Conservation (phyloP, 2,329 filamentous ascomycete genomes). For the Diaporthe amygdali region DNA sequence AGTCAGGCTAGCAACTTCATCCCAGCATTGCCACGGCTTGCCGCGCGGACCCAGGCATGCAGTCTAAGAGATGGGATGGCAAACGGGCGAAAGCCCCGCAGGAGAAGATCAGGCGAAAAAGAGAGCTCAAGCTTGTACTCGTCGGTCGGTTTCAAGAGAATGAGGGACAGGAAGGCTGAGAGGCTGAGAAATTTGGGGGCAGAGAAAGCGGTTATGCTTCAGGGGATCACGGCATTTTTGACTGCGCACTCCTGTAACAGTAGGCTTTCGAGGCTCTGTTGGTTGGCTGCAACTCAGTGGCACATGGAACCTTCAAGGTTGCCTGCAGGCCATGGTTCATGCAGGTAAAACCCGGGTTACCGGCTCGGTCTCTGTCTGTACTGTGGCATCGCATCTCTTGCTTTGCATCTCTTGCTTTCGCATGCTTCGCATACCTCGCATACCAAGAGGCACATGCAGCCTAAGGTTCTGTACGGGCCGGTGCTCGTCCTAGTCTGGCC, state of each 20-base stretch:
- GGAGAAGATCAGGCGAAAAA: neutral
- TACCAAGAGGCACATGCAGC: neutral
- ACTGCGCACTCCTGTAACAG: too few relatives aligned
- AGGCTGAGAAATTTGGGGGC: too few relatives aligned
- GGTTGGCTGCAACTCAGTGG: neutral
- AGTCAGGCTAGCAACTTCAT: neutral
- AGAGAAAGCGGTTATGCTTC: neutral
- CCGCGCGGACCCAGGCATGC: neutral
- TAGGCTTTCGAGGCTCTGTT: neutral
- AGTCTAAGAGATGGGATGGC: neutral
- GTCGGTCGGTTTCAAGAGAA: neutral
- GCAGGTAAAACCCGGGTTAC: neutral
- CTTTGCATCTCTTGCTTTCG: conserved; percentile 5
- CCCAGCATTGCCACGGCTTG: neutral
- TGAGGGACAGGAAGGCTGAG: too few relatives aligned
- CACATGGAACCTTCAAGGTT: neutral
- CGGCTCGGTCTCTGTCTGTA: neutral
- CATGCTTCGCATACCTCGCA: too few relatives aligned
- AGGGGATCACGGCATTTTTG: neutral
- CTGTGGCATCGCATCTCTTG: neutral
- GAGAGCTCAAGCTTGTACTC: neutral
- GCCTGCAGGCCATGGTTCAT: neutral
- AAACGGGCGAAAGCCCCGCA: neutral
- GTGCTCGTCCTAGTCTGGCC: too few relatives aligned
- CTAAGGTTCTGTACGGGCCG: too few relatives aligned